Conservation (phyloP, 2,329 filamentous ascomycete genomes). For the Penicillium hordei region DNA sequence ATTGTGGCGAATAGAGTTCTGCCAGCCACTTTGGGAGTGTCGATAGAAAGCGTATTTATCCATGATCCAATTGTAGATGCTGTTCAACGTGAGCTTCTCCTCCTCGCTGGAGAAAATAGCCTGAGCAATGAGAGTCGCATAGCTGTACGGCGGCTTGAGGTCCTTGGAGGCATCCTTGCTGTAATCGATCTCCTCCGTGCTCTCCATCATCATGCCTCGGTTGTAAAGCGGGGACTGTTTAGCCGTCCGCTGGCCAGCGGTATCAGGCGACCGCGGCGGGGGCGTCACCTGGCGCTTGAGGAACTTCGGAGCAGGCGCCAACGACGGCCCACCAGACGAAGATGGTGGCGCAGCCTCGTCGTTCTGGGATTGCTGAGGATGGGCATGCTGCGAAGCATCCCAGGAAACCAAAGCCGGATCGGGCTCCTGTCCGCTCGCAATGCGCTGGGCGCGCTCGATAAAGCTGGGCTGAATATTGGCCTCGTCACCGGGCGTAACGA, state of each 20-base stretch:
- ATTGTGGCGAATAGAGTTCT: slow-evolving; percentile 98
- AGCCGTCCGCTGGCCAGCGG: slow-evolving; percentile 39
- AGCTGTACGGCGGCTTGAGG: slow-evolving; percentile 93
- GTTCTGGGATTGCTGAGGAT: slow-evolving; percentile 30
- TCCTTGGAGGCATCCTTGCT: slow-evolving; percentile 82
- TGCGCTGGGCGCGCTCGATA: slow-evolving; percentile 63
- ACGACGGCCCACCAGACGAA: slow-evolving; percentile 33
- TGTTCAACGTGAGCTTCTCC: slow-evolving; percentile 84
- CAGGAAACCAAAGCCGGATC: slow-evolving; percentile 33
- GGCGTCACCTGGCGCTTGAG: slow-evolving; percentile 46
- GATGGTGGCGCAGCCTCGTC: slow-evolving; percentile 23
- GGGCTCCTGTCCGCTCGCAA: slow-evolving; percentile 43
- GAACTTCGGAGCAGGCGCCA: slow-evolving; percentile 47
- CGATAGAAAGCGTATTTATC: slow-evolving; percentile 91
- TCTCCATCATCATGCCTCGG: slow-evolving; percentile 55
- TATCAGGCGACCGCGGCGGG: slow-evolving; percentile 43
- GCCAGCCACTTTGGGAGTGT: slow-evolving; percentile 83
- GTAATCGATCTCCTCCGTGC: slow-evolving; percentile 54
- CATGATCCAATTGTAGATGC: slow-evolving; percentile 93
- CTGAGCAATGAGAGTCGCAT: slow-evolving; percentile 95
- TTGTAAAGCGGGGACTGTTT: slow-evolving; percentile 51
- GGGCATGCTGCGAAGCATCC: slow-evolving; percentile 41
- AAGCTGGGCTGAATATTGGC: slow-evolving; percentile 69
- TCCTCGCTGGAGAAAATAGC: slow-evolving; percentile 85
- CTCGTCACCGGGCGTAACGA: slow-evolving; percentile 80